Conservation (phyloP, 2,329 filamentous ascomycete genomes). For the Cadophora sp. region DNA sequence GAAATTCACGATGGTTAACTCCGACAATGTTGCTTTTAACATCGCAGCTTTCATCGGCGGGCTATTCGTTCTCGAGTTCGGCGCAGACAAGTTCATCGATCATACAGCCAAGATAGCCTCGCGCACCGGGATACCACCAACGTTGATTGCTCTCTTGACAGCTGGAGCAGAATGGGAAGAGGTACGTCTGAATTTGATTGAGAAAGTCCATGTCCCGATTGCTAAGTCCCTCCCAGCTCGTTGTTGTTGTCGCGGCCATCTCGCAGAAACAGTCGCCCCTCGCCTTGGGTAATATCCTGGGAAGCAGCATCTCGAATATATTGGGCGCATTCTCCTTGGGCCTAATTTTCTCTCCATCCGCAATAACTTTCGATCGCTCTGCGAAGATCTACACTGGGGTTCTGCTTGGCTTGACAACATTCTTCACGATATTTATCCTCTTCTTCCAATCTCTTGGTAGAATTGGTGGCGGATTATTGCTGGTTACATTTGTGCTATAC, state of each 20-base stretch:
- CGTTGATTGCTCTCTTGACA: constrained; percentile 57
- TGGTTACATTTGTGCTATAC: constrained; percentile 53
- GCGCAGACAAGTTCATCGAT: constrained; percentile 59
- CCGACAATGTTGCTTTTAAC: constrained; percentile 46
- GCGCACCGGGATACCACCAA: constrained; percentile 52
- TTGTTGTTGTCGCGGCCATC: constrained; percentile 56
- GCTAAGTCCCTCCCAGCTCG: constrained; percentile 47
- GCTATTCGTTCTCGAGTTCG: constrained; percentile 57
- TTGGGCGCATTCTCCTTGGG: constrained; percentile 61
- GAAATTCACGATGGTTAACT: constrained; percentile 29
- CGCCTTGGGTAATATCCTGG: constrained; percentile 60
- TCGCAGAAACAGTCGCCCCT: constrained; percentile 53
- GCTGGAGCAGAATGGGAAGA: constrained; percentile 63
- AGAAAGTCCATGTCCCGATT: not conserved
- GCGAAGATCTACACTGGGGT: constrained; percentile 54
- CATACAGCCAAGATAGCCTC: constrained; percentile 55
- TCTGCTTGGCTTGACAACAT: constrained; percentile 50
- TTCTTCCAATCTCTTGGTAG: constrained; percentile 43
- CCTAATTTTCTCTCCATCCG: constrained; percentile 50
- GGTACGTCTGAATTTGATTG: constrained; percentile 43
- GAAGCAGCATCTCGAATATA: constrained; percentile 61
- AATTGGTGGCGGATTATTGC: constrained; percentile 48
- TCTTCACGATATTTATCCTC: constrained; percentile 46
- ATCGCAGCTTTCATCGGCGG: constrained; percentile 51
- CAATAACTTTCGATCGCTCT: constrained; percentile 53